These are phyloP conservation scores for Forsythia suspensa DNA, from an alignment of 257 asterid species.

Conservation along the genomic window DNA sequence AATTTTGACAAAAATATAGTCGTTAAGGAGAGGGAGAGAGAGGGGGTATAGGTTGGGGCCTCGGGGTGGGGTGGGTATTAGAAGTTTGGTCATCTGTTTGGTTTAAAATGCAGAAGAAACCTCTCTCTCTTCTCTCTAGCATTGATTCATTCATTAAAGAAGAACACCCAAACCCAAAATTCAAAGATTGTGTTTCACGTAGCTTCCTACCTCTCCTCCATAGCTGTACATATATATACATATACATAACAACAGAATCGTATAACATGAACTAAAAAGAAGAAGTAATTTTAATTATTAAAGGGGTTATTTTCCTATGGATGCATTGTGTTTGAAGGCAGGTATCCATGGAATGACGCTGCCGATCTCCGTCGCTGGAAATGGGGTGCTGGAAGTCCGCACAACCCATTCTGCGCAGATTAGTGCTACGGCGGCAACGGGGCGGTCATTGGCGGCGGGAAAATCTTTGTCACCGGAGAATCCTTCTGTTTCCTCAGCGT, in stretches of 20 bases:
- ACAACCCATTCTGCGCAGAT: not conserved
- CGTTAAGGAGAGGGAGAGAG: no score
- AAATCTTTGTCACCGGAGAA: not conserved
- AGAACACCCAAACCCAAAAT: not conserved
- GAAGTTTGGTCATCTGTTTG: not conserved
- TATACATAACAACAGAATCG: not conserved
- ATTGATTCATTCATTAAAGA: not conserved
- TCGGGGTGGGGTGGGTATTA: no score
- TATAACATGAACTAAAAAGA: not conserved
- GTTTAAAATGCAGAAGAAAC: not conserved
- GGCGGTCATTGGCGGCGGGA: conserved; percentile 21
- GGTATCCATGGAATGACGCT: conserved; percentile 61
- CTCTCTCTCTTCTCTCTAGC: not conserved
- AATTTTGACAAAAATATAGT: not conserved
- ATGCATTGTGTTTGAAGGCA: conserved; percentile 67
- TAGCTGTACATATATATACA: not conserved
- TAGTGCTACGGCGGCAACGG: conserved; percentile 38
- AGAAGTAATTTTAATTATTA: not conserved
- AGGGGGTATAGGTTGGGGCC: no score
- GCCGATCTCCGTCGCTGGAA: conserved; percentile 52
- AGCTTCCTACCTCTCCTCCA: conserved; percentile 1
- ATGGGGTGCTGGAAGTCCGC: conserved; percentile 25
- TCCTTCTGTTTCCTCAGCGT: conserved; percentile 22
- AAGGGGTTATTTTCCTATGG: conserved; percentile 46
- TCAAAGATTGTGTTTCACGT: conserved; percentile 42